Percentiles rank a stretch among this genome's conserved stretches.
These are phyloP conservation scores for Tirmania nivea DNA, from an alignment of 495 filamentous ascomycete species.

Conservation along the genomic window DNA sequence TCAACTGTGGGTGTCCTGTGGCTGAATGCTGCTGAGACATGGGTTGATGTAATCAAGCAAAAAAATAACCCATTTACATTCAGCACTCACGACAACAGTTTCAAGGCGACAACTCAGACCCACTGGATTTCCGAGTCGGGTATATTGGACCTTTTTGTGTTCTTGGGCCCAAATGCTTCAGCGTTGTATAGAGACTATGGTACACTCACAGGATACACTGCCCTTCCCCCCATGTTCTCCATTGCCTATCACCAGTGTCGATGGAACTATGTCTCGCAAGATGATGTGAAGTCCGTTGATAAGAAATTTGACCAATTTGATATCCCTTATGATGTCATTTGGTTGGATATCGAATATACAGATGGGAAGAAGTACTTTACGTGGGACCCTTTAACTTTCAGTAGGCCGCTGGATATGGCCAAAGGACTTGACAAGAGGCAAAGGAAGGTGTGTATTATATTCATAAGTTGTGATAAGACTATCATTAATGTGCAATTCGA, in stretches of 20 bases:
- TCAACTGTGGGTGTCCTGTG: constrained; percentile 97
- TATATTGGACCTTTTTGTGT: constrained; percentile 75
- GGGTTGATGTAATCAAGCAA: constrained; percentile 82
- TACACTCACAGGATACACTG: constrained; percentile 83
- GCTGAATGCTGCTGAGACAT: constrained; percentile 93
- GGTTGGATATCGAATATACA: constrained; percentile 94
- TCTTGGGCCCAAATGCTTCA: constrained; percentile 67
- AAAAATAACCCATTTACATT: constrained; percentile 57
- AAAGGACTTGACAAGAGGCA: constrained; percentile 63
- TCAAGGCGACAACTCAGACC: constrained; percentile 55
- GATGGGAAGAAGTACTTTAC: constrained; percentile 95
- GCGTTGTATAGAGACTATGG: constrained; percentile 62
- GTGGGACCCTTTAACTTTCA: constrained; percentile 74
- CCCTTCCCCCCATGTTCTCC: constrained; percentile 75
- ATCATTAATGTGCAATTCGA: background rate
- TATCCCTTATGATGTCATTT: constrained; percentile 96
- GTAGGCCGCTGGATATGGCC: constrained; percentile 67
- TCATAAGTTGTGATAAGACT: background rate
- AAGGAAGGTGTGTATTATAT: constrained; percentile 31
- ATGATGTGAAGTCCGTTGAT: constrained; percentile 90
- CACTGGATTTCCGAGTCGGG: constrained; percentile 95
- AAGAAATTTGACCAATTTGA: constrained; percentile 83
- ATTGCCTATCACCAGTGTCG: constrained; percentile 92
- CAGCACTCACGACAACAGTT: constrained; percentile 27
- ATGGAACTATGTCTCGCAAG: constrained; percentile 95